Evolutionary conservation across 345 rosid species (phyloP), one percentile per base, ranked within the genome.

Genomic region (Clarkia xantiana): DNA sequence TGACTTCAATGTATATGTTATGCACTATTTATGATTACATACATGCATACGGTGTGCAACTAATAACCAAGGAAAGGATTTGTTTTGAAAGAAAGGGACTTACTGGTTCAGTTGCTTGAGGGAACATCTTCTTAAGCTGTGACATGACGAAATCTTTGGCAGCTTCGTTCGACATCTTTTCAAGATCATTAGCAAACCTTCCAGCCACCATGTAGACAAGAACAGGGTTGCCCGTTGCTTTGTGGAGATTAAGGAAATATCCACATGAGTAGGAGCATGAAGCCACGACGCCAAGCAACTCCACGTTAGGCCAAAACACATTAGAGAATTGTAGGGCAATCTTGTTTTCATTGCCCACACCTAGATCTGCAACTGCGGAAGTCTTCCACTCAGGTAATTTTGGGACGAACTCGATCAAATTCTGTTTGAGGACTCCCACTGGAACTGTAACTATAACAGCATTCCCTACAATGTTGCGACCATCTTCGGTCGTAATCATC

Each of bases 121-220:
- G 96, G 55, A 86, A 83, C 94, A 86, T 82, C 63, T 78, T 86
- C 86, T 80, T 82, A 41, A 82, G 84, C 53, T 80, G 96, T 9
- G 60, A 42, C 89, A 80, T 76, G 25, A 70, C 94, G 52, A 73
- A 80, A 41, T 69, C 65, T 14, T 76, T 77, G 6, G 84, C 82
- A 54, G 79, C 65, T 10, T 75, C 80, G 41, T 82, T 77, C 4
- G 94, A 67, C 14, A 76, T 76, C 69, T 78, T 65, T 69, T 86
- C 96, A 0, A 86, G 74, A 66, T 82, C 84, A 42, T 62, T 29
- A 2, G 94, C 94, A 55, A 78, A 72, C 55, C 81, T 76, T 17
- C 96, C 90, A 3, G 96, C 89, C 48, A 82, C 84, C 96, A 86
- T 82, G 45, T 80, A 86, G 51, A 86, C 84, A 14, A 86, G 96